Evolutionary conservation across 768 basidiomycete genomes (phyloP).

Genomic region (Boletellus ananiceps): DNA sequence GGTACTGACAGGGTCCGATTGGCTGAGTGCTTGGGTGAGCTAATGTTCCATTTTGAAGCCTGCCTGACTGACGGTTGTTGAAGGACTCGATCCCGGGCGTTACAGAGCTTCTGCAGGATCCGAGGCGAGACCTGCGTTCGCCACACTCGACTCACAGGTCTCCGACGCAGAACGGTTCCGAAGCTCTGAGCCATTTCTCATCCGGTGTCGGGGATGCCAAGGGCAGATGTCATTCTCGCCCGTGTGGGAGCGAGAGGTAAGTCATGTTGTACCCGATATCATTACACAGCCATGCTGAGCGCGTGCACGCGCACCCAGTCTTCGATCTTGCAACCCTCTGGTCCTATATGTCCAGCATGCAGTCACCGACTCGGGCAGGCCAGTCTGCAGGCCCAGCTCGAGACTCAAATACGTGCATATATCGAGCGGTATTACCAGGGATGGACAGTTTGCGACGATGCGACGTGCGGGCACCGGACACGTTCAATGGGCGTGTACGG

Average conservation of each 20-base stretch:
- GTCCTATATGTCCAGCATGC: constrained; percentile 72
- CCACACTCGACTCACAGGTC: constrained; percentile 82
- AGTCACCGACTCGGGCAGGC: constrained; percentile 44
- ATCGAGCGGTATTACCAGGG: constrained; percentile 84
- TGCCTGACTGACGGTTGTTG: background rate
- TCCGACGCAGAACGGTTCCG: constrained; percentile 86
- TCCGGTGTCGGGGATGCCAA: constrained; percentile 77
- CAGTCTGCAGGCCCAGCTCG: constrained; percentile 80
- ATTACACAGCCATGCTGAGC: background rate
- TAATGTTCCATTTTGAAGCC: background rate
- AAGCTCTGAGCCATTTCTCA: constrained; percentile 62
- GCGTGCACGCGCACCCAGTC: constrained; percentile 37
- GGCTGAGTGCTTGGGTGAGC: constrained; percentile 89
- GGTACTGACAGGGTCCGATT: constrained; percentile 89
- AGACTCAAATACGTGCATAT: constrained; percentile 73
- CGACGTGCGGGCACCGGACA: constrained; percentile 79
- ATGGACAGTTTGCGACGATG: constrained; percentile 85
- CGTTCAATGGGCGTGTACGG: constrained; percentile 94
- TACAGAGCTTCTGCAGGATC: constrained; percentile 42
- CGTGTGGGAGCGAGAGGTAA: constrained; percentile 55
- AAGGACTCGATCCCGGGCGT: constrained; percentile 59
- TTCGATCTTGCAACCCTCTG: constrained; percentile 60
- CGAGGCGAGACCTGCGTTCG: constrained; percentile 61
- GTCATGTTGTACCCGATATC: constrained; percentile 11
- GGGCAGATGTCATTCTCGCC: constrained; percentile 53